phyloP scores from a whole-genome alignment of 768 basidiomycete species.

The Rhodosporidiobolus sp. region DNA sequence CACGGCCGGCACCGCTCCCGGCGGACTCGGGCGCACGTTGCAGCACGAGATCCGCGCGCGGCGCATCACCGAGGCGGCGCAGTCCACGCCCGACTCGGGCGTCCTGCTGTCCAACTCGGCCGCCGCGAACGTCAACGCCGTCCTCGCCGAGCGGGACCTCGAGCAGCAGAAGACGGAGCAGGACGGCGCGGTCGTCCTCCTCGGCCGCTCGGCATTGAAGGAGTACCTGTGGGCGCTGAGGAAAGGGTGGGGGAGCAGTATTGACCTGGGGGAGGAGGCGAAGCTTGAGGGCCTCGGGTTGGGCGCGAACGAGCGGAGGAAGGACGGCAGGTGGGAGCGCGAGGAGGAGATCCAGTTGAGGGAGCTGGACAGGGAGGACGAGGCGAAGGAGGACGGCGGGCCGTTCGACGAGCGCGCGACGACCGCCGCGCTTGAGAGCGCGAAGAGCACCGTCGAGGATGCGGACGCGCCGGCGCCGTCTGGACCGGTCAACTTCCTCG shows the following conservation, averaged over 20 bases:
- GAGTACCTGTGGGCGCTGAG: constrained; percentile 87
- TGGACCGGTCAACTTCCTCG: constrained; percentile 24
- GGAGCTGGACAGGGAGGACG: constrained; percentile 55
- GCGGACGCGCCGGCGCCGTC: constrained; percentile 51
- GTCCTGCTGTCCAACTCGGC: constrained; percentile 39
- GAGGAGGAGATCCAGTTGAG: constrained; percentile 75
- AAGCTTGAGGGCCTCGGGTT: constrained; percentile 48
- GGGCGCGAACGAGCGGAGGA: constrained; percentile 55
- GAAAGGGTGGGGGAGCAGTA: constrained; percentile 64
- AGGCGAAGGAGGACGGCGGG: constrained; percentile 44
- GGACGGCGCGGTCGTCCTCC: constrained; percentile 74
- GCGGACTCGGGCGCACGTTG: constrained; percentile 75
- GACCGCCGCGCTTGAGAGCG: constrained; percentile 46
- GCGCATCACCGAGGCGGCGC: constrained; percentile 59
- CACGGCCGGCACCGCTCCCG: constrained; percentile 73
- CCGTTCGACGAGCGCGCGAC: constrained; percentile 32
- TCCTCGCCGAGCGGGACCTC: constrained; percentile 51
- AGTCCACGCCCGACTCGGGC: constrained; percentile 53
- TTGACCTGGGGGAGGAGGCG: constrained; percentile 63
- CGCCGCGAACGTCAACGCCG: constrained; percentile 56
- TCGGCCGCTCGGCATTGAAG: constrained; percentile 88
- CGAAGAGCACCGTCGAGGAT: constrained; percentile 37
- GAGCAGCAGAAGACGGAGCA: constrained; percentile 52
- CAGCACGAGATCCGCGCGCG: constrained; percentile 68
- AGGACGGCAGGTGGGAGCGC: constrained; percentile 64